Percentiles rank a stretch among this genome's conserved stretches.
Evolutionary conservation across 2,329 filamentous ascomycete genomes (phyloP).

Genomic region (Pseudocercospora pini-densiflorae): DNA sequence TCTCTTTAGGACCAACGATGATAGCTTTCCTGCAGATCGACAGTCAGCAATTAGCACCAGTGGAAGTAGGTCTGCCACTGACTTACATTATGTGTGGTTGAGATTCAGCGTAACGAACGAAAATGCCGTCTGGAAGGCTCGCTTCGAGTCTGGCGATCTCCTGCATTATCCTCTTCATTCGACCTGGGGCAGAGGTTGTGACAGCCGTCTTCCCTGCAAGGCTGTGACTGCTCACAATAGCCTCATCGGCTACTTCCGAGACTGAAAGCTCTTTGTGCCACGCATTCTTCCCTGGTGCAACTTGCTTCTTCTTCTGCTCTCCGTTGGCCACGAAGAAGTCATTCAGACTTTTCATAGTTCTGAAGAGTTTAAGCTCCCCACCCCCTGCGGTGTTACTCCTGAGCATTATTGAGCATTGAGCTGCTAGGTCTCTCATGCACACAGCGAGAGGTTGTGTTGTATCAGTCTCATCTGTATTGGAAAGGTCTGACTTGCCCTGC

Average conservation of each 20-base stretch:
- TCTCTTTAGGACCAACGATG: constrained; percentile 61
- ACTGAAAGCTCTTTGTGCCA: constrained; percentile 43
- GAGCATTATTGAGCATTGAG: constrained; percentile 42
- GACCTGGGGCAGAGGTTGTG: constrained; percentile 37
- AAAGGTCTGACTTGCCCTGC: constrained; percentile 27
- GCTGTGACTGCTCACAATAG: constrained; percentile 40
- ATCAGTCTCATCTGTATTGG: constrained; percentile 19
- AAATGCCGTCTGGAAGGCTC: constrained; percentile 58
- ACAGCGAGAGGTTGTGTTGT: constrained; percentile 34
- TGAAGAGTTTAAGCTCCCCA: constrained; percentile 32
- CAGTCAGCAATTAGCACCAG: background rate
- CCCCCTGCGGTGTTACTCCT: constrained; percentile 18
- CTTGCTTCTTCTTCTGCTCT: background rate
- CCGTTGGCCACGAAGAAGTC: constrained; percentile 15
- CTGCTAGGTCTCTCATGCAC: constrained; percentile 37
- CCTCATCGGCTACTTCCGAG: constrained; percentile 42
- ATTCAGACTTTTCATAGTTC: constrained; percentile 15
- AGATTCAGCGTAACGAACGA: constrained; percentile 61
- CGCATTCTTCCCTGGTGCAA: constrained; percentile 18
- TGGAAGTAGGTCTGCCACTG: background rate
- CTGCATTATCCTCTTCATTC: constrained; percentile 57
- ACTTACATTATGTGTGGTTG: constrained; percentile 57
- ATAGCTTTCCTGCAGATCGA: constrained; percentile 51
- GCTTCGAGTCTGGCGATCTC: constrained; percentile 59
- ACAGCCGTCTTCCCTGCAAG: constrained; percentile 23